Evolutionary conservation across 306 rosid genomes (phyloP), one percentile per base, ranked within the genome.

Genomic region (Vigna radiata): DNA sequence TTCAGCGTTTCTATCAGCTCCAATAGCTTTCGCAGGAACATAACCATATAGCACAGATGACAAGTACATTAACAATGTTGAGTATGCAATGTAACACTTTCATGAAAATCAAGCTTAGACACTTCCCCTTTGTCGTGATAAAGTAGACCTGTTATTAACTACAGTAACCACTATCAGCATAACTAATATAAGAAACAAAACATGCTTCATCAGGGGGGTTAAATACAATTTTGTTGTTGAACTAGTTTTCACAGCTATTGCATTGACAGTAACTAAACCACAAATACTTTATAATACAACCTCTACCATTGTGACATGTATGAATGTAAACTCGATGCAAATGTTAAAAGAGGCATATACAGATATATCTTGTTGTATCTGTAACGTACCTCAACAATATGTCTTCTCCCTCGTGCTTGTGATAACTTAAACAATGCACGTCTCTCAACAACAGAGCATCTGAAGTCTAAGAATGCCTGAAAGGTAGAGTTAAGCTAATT

Each of bases 361-460:
- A 64, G 46, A 54, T 55, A 55, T 49, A 77, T 56, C 37, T 59
- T 55, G 48, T 23, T 59, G 37, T 54, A 31, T 46, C 15, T 49
- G 3, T 41, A 64, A 46, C 72, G 74, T 87, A 95, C 98, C 97
- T 89, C 96, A 44, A 92, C 97, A 59, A 92, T 86, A 82, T 95
- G 99, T 63, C 85, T 88, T 82, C 97, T 95, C 50, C 81, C 89
- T 75, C 88, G 89, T 80, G 99, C 97, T 10, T 92, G 94, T 31
- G 86, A 83, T 81, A 92, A 94, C 84, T 95, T 90, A 83, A 82
- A 95, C 84, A 85, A 87, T 80, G 97, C 97, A 66, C 97, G 97
- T 74, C 97, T 90, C 87, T 89, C 97, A 39, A 95, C 81, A 76
- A 95, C 93, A 63, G 90, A 89, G 83, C 97, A 95, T 82, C 99